Conservation (phyloP, 2,329 filamentous ascomycete genomes). For the Tolypocladium ovalisporum region DNA sequence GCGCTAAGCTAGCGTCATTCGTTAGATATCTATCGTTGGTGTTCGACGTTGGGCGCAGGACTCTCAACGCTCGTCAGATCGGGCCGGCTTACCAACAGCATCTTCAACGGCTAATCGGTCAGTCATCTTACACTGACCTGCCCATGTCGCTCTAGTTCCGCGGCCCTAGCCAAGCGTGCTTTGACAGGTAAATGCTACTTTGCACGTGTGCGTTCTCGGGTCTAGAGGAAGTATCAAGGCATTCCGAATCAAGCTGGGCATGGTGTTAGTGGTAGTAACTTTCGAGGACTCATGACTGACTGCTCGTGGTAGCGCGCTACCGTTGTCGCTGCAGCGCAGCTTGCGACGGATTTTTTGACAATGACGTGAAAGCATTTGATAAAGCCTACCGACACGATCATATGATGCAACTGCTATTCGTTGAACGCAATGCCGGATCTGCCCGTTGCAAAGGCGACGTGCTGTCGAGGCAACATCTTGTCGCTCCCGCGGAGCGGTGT, state of each 20-base stretch:
- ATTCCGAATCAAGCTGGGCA: not conserved
- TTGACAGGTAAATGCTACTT: too few relatives aligned
- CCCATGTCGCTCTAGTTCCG: not conserved
- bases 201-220: too few relatives aligned
- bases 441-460: too few relatives aligned
- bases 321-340: too few relatives aligned
- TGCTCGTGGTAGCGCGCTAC: too few relatives aligned
- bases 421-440: too few relatives aligned
- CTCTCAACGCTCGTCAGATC: too few relatives aligned
- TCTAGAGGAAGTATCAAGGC: not conserved
- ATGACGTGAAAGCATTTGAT: not conserved
- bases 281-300: not conserved
- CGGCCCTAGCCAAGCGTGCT: not conserved
- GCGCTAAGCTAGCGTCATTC: not conserved
- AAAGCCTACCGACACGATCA: not conserved
- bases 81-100: not conserved
- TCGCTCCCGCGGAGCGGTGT: too few relatives aligned
- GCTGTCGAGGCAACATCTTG: not conserved
- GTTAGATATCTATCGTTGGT: too few relatives aligned
- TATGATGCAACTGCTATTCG: not conserved
- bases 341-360: not conserved
- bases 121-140: not conserved
- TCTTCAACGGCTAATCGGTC: not conserved
- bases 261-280: not conserved
- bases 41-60: too few relatives aligned